These are phyloP conservation scores for Suillus lakei DNA, from an alignment of 768 basidiomycete genomes.

Conservation along the genomic window DNA sequence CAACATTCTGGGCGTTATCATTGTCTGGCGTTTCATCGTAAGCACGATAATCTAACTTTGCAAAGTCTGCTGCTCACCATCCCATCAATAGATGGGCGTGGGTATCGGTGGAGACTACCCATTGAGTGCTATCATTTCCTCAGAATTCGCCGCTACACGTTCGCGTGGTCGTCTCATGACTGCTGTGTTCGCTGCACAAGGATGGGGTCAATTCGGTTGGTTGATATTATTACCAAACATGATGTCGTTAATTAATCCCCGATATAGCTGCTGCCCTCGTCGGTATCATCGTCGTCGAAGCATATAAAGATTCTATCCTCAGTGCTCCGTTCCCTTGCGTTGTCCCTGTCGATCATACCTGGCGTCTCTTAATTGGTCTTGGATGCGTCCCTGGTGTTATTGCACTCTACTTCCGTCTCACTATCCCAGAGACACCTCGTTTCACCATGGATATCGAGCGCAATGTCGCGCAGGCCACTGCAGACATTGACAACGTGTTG, in stretches of 20 bases:
- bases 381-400: constrained; percentile 82
- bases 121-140: constrained; percentile 82
- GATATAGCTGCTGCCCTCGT: constrained; percentile 67
- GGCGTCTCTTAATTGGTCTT: constrained; percentile 89
- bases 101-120: constrained; percentile 94
- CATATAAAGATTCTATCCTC: constrained; percentile 68
- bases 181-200: constrained; percentile 84
- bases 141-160: constrained; percentile 82
- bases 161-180: constrained; percentile 88
- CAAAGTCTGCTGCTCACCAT: not conserved
- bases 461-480: constrained; percentile 74
- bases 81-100: constrained; percentile 59
- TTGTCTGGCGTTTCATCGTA: constrained; percentile 84
- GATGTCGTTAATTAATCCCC: not conserved
- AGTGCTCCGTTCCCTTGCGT: constrained; percentile 41
- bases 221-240: not conserved
- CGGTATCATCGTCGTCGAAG: constrained; percentile 63
- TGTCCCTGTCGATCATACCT: constrained; percentile 70
- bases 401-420: constrained; percentile 91
- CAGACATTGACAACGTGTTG: constrained; percentile 76
- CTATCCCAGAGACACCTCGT: constrained; percentile 91
- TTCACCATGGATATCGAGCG: constrained; percentile 91
- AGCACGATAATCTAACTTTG: constrained; percentile 17
- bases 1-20: constrained; percentile 72
- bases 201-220: constrained; percentile 82